Evolutionary conservation across 2,329 filamentous ascomycete species (phyloP).

Genomic region (Microsporum ferrugineum): DNA sequence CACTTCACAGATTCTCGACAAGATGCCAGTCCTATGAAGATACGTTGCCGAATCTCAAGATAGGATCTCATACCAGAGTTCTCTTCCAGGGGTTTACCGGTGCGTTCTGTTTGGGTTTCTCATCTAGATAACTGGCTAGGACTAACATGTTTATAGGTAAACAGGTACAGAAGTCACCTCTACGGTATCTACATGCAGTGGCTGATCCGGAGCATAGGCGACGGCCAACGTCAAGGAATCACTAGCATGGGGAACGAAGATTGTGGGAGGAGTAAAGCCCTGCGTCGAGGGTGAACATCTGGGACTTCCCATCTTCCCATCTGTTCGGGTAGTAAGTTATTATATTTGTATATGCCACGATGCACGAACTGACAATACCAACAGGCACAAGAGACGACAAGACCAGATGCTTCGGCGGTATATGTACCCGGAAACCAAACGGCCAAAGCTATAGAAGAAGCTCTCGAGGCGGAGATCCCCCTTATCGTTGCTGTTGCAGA

Average conservation of each 20-base stretch:
- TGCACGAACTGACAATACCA: background rate
- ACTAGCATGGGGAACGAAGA: slow-evolving; percentile 64
- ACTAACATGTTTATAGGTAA: slow-evolving; percentile 7
- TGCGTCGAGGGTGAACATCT: slow-evolving; percentile 60
- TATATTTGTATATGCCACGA: background rate
- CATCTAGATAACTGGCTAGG: background rate
- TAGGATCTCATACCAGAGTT: slow-evolving; percentile 54
- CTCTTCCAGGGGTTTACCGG: slow-evolving; percentile 64
- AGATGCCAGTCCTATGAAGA: slow-evolving; percentile 40
- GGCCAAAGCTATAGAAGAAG: slow-evolving; percentile 62
- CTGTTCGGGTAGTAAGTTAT: slow-evolving; percentile 45
- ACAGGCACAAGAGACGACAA: slow-evolving; percentile 57
- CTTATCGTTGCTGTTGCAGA: slow-evolving; percentile 70
- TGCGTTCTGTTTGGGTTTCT: slow-evolving; percentile 11
- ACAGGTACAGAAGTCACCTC: slow-evolving; percentile 7
- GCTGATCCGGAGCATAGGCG: slow-evolving; percentile 35
- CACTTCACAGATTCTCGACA: slow-evolving; percentile 14
- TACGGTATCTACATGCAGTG: too few relatives aligned
- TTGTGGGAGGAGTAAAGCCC: slow-evolving; percentile 67
- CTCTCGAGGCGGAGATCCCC: slow-evolving; percentile 66
- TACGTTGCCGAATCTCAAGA: slow-evolving; percentile 55
- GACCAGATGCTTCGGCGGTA: slow-evolving; percentile 66
- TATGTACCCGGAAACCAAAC: slow-evolving; percentile 70
- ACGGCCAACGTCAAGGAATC: slow-evolving; percentile 68
- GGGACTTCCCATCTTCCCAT: slow-evolving; percentile 59